Base-by-base conservation (phyloP, 1,284 basidiomycete genomes). In the Dichomitus squalens region DNA sequence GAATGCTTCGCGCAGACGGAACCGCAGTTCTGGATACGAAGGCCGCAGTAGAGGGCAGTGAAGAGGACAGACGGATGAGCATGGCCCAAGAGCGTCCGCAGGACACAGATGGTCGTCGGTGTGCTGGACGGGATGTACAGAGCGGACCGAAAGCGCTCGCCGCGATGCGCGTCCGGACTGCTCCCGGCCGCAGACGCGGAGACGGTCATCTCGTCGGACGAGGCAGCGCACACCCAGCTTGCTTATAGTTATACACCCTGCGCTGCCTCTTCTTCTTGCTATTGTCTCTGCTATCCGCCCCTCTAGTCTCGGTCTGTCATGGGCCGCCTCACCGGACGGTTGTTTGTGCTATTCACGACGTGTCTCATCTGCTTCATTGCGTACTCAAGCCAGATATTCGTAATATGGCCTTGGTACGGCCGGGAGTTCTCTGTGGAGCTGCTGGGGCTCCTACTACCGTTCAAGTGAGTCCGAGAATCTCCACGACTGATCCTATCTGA, bases 371-470 rank as follows among this genome's bases (percentile, higher is more conserved):
- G 79, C 44, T 98, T 96, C 74, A 94, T 97, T 65, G 84, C 91
- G 1, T 93, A 93, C 72, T 88, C 90, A 12, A 85, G 90, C 2
- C 95, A 98, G 72, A 83, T 95, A 68, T 95, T 92, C 73, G 79
- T 97, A 63, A 86, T 96, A 72, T 93, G 92, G 90, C 94, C 94
- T 38, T 95, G 92, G 91, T 95, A 95, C 67, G 90, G 92, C 43
- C 72, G 81, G 34, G 86, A 73, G 49, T 64, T 90, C 59, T 89
- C 90, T 7, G 72, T 89, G 21, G 86, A 92, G 59, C 83, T 96
- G 27, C 66, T 94, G 35, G 76, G 74, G 33, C 79, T 96, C 6
- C 81, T 98, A 9, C 65, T 86, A 0, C 94, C 95, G 1, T 96
- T 97, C 88, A 96, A 98, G 92, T 94, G 70, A 68, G 90, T 65